Evolutionary conservation across 2,329 filamentous ascomycete species (phyloP), one percentile per base, ranked within the genome.

Genomic region (Aspergillus quadrilineatus): DNA sequence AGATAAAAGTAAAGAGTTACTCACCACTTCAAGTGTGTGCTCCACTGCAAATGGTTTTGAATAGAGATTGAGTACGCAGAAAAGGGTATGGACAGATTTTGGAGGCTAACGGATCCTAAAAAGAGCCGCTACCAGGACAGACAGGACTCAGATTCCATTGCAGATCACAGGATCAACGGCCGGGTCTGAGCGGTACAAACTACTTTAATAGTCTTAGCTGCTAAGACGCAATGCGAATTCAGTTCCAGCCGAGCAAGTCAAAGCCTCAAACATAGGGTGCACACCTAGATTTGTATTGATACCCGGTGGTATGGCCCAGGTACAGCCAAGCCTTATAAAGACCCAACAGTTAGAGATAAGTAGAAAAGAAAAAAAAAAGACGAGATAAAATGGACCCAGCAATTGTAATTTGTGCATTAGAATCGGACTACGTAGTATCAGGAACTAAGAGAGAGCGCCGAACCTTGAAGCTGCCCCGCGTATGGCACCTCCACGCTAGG

Each of bases 71-170:
- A 26, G 10, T 6, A 15, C 3, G 29, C 28, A 44, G 43, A 28
- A 48, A n/a, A 37, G n/a, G 28, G 26, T 28, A 46, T 56, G 43
- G 45, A 22, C 49, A 29, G 50, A 48, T 42, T 14, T 36, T 54
- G 50, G 34, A 45, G 49, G 34, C 39, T 56, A 41, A 57, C 55
- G 15, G 17, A 43, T 47, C 29, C 42, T 54, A 41, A 36, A 39
- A 28, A 50, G 50, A 50, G 55, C 39, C 50, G 50, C 55, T 53
- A 50, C 53, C 55, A 53, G 30, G 28, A 50, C 32, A 32, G 50
- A 34, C 32, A 46, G 14, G 39, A 50, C n/a, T 36, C 44, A 34
- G 30, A 46, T 34, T 36, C 55, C 50, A 57, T 53, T 28, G 50
- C 55, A 53, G 39, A 50, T 53, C 45, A 44, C 34, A 32, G 10